Evolutionary conservation across 768 basidiomycete species (phyloP).

Genomic region (Ramaria sp.): DNA sequence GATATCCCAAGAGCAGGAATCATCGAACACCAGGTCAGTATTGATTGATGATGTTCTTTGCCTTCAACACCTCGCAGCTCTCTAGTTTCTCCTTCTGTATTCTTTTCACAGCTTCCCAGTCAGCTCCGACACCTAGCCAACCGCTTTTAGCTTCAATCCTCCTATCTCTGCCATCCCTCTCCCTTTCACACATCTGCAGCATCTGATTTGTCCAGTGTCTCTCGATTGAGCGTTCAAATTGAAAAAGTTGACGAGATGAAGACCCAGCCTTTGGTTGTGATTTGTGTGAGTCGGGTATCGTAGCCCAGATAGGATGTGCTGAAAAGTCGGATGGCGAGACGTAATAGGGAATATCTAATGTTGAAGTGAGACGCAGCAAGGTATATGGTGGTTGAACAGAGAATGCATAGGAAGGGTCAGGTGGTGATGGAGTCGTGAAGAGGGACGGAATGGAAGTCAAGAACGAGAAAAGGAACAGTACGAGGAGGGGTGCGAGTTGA

Average conservation of each 20-base stretch:
- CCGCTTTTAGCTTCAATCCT: conserved; percentile 70
- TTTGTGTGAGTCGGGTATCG: conserved; percentile 46
- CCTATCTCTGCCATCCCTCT: conserved; percentile 55
- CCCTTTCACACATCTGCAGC: conserved; percentile 60
- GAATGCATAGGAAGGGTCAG: conserved; percentile 78
- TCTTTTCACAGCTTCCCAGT: conserved; percentile 78
- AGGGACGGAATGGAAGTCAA: conserved; percentile 70
- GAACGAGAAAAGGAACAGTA: conserved; percentile 78
- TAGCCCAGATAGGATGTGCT: conserved; percentile 63
- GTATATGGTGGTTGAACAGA: conserved; percentile 46
- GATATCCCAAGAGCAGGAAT: no score
- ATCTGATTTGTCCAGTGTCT: conserved; percentile 59
- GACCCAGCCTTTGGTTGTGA: conserved; percentile 12
- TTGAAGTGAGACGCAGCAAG: conserved; percentile 58
- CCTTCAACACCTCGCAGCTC: conserved; percentile 69
- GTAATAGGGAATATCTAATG: conserved; percentile 68
- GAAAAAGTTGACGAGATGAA: conserved; percentile 25
- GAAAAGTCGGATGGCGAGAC: conserved; percentile 72
- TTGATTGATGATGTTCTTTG: conserved; percentile 11
- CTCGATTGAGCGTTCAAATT: conserved; percentile 75
- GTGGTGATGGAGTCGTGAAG: conserved; percentile 52
- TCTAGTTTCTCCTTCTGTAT: conserved; percentile 62
- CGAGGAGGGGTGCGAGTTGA: conserved; percentile 75
- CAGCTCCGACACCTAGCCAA: conserved; percentile 83
- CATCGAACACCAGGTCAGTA: not conserved